Evolutionary conservation across 257 asterid species (phyloP).

Genomic region (Datura wrightii): DNA sequence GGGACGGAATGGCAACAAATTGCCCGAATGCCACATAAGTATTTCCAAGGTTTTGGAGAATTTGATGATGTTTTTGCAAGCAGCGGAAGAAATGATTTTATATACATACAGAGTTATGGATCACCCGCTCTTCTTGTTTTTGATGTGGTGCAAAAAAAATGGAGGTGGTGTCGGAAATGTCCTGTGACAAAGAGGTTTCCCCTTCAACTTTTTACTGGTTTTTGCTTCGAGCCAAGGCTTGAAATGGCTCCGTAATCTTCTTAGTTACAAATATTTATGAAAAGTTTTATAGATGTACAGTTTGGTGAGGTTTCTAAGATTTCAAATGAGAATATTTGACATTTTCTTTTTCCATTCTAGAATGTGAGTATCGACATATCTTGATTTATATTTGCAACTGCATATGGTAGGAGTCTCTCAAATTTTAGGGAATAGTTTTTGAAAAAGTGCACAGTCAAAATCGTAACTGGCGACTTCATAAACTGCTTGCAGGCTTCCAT

Average conservation of each 20-base stretch:
- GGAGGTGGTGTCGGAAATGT: constrained; percentile 20
- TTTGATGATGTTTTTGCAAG: constrained; percentile 33
- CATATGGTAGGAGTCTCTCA: too few relatives aligned
- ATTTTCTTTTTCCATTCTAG: not conserved
- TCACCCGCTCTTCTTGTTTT: constrained; percentile 18
- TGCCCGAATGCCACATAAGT: constrained; percentile 7
- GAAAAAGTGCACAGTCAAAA: too few relatives aligned
- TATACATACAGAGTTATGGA: constrained; percentile 30
- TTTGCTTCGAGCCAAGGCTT: constrained; percentile 34
- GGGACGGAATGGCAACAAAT: constrained; percentile 28
- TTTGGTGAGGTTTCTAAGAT: not conserved
- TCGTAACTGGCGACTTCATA: too few relatives aligned
- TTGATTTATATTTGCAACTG: too few relatives aligned
- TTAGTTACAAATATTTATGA: not conserved
- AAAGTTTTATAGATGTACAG: not conserved
- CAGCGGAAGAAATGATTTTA: constrained; percentile 7
- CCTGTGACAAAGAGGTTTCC: constrained; percentile 20
- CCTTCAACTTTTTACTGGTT: constrained; percentile 33
- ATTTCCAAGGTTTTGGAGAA: constrained; percentile 20
- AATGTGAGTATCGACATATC: too few relatives aligned
- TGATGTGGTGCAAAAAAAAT: not conserved
- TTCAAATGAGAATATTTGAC: not conserved
- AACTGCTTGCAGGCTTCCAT: not conserved
- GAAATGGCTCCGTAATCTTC: constrained; percentile 7
- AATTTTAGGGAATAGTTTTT: too few relatives aligned